These are phyloP conservation scores for Psidium friedrichsthalianum DNA, from an alignment of 345 rosid genomes.

Conservation along the genomic window DNA sequence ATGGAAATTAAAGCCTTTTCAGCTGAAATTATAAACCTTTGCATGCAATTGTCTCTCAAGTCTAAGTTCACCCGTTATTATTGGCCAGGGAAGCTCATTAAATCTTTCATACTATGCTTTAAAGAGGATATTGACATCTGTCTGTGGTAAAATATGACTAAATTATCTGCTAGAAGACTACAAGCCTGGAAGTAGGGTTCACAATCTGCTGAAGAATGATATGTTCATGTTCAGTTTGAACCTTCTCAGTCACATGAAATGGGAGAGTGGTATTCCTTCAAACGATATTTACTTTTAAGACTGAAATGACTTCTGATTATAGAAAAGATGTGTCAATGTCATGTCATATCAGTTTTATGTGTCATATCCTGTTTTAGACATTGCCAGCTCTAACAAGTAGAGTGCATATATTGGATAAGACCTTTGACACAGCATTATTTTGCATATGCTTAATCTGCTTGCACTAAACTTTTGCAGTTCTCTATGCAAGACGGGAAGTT, in stretches of 20 bases:
- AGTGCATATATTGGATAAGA: not conserved
- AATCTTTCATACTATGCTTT: not conserved
- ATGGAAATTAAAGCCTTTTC: not conserved
- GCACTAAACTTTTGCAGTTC: not conserved
- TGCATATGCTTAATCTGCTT: not conserved
- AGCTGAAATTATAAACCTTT: not conserved
- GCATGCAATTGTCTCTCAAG: not conserved
- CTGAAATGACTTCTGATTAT: not conserved
- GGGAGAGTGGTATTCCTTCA: not conserved
- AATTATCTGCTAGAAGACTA: not conserved
- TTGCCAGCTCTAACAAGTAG: not conserved
- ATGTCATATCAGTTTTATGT: not conserved
- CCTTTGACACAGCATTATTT: not conserved
- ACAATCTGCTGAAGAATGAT: not conserved
- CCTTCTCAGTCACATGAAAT: not conserved
- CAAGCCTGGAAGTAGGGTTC: not conserved
- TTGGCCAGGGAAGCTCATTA: not conserved
- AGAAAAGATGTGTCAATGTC: not conserved
- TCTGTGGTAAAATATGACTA: not conserved
- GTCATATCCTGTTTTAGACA: not conserved
- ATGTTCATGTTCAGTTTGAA: not conserved
- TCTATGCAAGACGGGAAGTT: not conserved
- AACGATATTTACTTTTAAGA: not conserved
- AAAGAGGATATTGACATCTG: not conserved
- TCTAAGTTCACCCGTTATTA: not conserved